Conservation (phyloP, 139 green algal genomes). For the Ettlia oleoabundans region DNA sequence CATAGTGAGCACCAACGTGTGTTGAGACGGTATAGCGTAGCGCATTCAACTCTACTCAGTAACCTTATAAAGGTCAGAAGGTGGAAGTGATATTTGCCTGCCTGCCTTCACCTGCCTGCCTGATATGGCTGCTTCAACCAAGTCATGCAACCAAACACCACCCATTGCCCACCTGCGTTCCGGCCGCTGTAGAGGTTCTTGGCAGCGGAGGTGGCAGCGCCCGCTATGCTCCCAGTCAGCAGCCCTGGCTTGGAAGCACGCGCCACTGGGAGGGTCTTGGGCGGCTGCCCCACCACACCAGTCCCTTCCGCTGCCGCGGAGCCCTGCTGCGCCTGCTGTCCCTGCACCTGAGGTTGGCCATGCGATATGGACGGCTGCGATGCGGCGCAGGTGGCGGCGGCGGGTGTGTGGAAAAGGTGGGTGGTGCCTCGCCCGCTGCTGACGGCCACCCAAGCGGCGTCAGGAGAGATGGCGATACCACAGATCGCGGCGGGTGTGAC, state of each 20-base stretch:
- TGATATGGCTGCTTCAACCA: too few species aligned
- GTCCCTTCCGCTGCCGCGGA: not conserved
- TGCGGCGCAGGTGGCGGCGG: slow-evolving; percentile 23
- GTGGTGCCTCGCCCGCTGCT: slow-evolving; percentile 59
- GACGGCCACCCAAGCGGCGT: slow-evolving; percentile 54
- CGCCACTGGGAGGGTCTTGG: slow-evolving; percentile 7
- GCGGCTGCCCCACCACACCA: slow-evolving; percentile 13
- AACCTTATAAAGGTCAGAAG: too few species aligned
- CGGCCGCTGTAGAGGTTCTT: slow-evolving; percentile 40
- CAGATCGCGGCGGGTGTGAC: slow-evolving; percentile 71
- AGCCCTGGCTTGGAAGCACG: slow-evolving; percentile 25
- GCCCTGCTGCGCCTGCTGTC: not conserved
- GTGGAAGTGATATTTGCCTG: too few species aligned
- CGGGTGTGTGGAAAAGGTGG: slow-evolving; percentile 57
- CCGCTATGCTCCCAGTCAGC: slow-evolving; percentile 40
- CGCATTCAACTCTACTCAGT: too few species aligned
- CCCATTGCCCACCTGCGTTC: slow-evolving; percentile 45
- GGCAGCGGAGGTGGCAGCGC: slow-evolving; percentile 42
- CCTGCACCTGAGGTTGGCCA: not conserved
- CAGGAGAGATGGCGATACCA: slow-evolving; percentile 60
- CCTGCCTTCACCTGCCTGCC: too few species aligned
- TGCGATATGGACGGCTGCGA: not conserved
- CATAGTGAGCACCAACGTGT: too few species aligned
- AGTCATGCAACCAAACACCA: too few species aligned
- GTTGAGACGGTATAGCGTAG: too few species aligned